Base-by-base conservation (phyloP, 768 basidiomycete species). In the Cystofilobasidium capitatum region DNA sequence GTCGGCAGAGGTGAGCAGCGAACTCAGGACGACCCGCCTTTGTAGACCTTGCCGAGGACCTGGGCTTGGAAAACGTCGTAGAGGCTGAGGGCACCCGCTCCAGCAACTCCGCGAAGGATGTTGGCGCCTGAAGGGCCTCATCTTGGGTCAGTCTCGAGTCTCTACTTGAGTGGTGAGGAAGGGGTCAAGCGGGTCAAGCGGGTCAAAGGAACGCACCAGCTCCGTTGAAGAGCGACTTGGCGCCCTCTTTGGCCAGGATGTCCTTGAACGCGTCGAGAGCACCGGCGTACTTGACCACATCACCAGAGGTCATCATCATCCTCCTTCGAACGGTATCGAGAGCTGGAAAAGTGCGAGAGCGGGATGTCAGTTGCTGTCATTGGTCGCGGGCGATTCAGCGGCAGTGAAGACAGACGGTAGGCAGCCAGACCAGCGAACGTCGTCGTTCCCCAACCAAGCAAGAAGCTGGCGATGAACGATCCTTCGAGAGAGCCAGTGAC, bases 261-360 rank as follows among this genome's bases (percentile, higher is more conserved):
- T 96, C 91, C 35, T 87, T 83, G 70, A 85, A 90, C 76, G 93
- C 93, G 22, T 12, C 22, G 42, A 44, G 42, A 44, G 22, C 12
- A 44, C 13, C 42, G 22, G 93, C 94, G 87, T 98, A 98, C 86
- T 97, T 92, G 70, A 88, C 85, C 55, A 59, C 84, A 75, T 85
- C 87, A 74, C 94, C 96, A 26, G 94, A 97, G 42, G 96, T 98
- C 94, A 98, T 98, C 96, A 99, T 99, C 96, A 99, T 99, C 74
- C 96, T 91, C 87, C 96, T 92, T 87, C 94, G 77, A 76, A 81
- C 79, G 69, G 80, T 93, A 74, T 72, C 77, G 16, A 73, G 75
- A 26, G 74, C n/a, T n/a, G n/a, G n/a, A n/a, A n/a, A n/a, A n/a
- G n/a, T n/a, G n/a, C n/a, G n/a, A n/a, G n/a, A n/a, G n/a, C n/a